These are phyloP conservation scores for Fusarium lateritium DNA, from an alignment of 2,329 filamentous ascomycete genomes.

Conservation along the genomic window DNA sequence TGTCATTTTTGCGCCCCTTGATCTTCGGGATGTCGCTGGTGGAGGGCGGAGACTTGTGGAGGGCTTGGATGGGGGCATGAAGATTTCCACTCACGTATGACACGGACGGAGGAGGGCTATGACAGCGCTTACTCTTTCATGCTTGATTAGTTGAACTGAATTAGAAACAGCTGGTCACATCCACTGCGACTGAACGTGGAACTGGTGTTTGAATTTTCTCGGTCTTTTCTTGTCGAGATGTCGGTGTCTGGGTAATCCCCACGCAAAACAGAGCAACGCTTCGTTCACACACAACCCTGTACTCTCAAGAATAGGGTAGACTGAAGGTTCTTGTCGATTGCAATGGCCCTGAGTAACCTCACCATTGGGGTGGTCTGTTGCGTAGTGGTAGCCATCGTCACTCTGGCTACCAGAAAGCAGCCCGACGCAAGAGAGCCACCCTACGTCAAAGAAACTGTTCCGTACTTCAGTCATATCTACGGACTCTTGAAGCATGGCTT, in stretches of 20 bases:
- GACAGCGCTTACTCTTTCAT: not conserved
- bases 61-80: not conserved
- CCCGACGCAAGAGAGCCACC: constrained; percentile 36
- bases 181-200: not conserved
- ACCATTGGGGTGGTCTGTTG: constrained; percentile 26
- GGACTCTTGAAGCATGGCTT: constrained; percentile 37
- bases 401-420: constrained; percentile 3
- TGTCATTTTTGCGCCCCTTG: not conserved
- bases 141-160: not conserved
- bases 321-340: fast-evolving
- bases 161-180: not conserved
- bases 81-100: not conserved
- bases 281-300: not conserved
- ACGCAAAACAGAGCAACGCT: no score
- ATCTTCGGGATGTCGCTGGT: not conserved
- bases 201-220: not conserved
- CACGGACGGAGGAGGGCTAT: not conserved
- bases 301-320: not conserved
- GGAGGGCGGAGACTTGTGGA: not conserved
- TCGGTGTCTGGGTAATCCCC: not conserved
- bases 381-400: constrained; percentile 15
- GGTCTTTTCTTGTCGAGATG: not conserved
- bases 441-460: constrained; percentile 25
- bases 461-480: constrained; percentile 37
- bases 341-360: constrained; percentile 26